Evolutionary conservation across 2,329 filamentous ascomycete genomes (phyloP).

Genomic region (Raffaelea albimanens): DNA sequence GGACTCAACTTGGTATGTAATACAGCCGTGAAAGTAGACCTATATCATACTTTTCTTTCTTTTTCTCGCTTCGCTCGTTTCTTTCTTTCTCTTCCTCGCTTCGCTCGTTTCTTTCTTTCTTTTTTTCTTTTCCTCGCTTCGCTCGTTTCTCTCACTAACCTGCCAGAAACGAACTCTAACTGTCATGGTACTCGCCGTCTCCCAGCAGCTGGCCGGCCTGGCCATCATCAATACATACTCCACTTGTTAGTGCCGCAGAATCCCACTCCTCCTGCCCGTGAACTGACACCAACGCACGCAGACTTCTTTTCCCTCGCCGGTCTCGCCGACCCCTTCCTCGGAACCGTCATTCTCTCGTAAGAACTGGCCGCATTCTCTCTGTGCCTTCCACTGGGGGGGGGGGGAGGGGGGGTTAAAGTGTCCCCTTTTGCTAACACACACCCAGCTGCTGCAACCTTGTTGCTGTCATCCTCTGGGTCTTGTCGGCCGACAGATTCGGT

Average conservation of each 20-base stretch:
- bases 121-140: too few relatives aligned
- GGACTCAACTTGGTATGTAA: conserved; percentile 2
- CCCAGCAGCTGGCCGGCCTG: conserved; percentile 7
- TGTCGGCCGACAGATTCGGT: neutral
- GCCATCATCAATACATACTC: conserved; percentile 9
- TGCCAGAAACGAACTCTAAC: conserved; percentile 4
- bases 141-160: too few relatives aligned
- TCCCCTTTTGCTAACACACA: neutral
- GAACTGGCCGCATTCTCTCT: too few relatives aligned
- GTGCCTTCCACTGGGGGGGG: too few relatives aligned
- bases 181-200: conserved; percentile 5
- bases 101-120: too few relatives aligned
- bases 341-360: conserved; percentile 4
- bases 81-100: too few relatives aligned
- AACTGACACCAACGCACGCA: neutral
- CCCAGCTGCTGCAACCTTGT: conserved; percentile 4
- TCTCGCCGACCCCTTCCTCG: conserved; percentile 5
- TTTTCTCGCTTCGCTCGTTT: too few relatives aligned
- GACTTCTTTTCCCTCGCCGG: conserved; percentile 7
- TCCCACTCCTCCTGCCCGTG: neutral
- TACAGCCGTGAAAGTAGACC: neutral
- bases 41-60: neutral
- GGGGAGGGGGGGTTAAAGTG: too few relatives aligned
- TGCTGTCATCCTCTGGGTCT: conserved; percentile 7
- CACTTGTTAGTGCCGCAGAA: neutral